Conservation (phyloP, 495 filamentous ascomycete species). For the Monascus purpureus region DNA sequence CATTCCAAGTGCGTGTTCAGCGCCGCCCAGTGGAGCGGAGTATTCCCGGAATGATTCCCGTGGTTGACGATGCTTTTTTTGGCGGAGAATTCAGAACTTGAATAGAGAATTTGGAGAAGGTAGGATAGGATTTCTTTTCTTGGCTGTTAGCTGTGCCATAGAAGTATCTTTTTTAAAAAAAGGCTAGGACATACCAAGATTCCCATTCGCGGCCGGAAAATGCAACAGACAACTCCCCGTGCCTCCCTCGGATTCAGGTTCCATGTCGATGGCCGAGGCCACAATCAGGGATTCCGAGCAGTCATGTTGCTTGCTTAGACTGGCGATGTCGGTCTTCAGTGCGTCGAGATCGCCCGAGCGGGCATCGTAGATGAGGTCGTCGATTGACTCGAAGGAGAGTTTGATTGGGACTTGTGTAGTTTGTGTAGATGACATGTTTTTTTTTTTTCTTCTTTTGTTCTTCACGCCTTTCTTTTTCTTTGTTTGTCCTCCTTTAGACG, state of each 20-base stretch:
- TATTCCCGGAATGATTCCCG: conserved; percentile 70
- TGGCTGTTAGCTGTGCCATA: conserved; percentile 1
- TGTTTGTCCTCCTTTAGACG: too few relatives aligned
- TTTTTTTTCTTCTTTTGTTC: conserved; percentile 17
- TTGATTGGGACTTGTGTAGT: conserved; percentile 13
- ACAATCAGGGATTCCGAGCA: conserved; percentile 43
- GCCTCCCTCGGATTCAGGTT: conserved; percentile 48
- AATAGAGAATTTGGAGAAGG: conserved; percentile 30
- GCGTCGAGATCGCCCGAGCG: conserved; percentile 61
- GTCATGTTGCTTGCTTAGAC: conserved; percentile 40
- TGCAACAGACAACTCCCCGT: conserved; percentile 48
- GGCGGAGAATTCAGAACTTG: conserved; percentile 5
- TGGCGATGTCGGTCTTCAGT: conserved; percentile 44
- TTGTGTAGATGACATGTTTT: background rate
- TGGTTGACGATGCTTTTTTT: conserved; percentile 41
- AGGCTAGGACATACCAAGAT: conserved; percentile 41
- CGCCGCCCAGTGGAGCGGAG: conserved; percentile 81
- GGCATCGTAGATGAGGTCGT: conserved; percentile 77
- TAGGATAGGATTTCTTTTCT: conserved; percentile 32
- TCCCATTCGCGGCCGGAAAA: conserved; percentile 83
- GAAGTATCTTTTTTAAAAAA: too few relatives aligned
- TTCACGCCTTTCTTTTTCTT: too few relatives aligned
- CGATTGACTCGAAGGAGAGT: conserved; percentile 61
- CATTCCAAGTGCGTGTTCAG: conserved; percentile 71
- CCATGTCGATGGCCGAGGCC: conserved; percentile 48